Conservation (phyloP, 2,329 filamentous ascomycete species). For the Oidium heveae region DNA sequence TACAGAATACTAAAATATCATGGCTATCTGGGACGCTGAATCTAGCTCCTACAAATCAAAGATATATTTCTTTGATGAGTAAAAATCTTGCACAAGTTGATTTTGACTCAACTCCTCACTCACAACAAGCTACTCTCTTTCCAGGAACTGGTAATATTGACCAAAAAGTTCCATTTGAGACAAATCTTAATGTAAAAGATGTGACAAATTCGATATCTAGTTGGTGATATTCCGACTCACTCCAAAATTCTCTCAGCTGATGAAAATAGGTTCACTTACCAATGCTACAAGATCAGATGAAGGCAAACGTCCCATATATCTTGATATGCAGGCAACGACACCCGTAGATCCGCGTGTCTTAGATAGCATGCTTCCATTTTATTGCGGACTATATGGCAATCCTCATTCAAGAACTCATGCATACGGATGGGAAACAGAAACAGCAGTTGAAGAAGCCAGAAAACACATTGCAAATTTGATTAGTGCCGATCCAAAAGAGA, state of each 20-base stretch:
- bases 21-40: conserved; percentile 6
- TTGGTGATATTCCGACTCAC: conserved; percentile 11
- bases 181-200: conserved; percentile 15
- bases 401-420: conserved; percentile 93
- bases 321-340: conserved; percentile 96
- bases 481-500: conserved; percentile 88
- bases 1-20: conserved; percentile 7
- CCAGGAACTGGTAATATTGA: conserved; percentile 17
- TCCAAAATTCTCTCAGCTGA: not conserved
- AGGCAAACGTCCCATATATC: conserved; percentile 80
- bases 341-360: conserved; percentile 84
- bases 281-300: conserved; percentile 84
- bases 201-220: conserved; percentile 56
- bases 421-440: conserved; percentile 96
- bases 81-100: conserved; percentile 57
- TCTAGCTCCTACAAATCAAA: conserved; percentile 20
- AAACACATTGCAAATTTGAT: conserved; percentile 66
- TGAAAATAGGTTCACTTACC: conserved; percentile 45
- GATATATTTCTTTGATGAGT: conserved; percentile 68
- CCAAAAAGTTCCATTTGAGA: conserved; percentile 8
- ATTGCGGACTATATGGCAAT: conserved; percentile 84
- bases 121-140: conserved; percentile 65
- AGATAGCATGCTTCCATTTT: conserved; percentile 88
- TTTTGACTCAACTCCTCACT: conserved; percentile 59
- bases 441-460: conserved; percentile 71